Percentiles rank a stretch among this genome's conserved stretches.
phyloP scores from a whole-genome alignment of 331 rosid species.

The Pyracantha coccinea region DNA sequence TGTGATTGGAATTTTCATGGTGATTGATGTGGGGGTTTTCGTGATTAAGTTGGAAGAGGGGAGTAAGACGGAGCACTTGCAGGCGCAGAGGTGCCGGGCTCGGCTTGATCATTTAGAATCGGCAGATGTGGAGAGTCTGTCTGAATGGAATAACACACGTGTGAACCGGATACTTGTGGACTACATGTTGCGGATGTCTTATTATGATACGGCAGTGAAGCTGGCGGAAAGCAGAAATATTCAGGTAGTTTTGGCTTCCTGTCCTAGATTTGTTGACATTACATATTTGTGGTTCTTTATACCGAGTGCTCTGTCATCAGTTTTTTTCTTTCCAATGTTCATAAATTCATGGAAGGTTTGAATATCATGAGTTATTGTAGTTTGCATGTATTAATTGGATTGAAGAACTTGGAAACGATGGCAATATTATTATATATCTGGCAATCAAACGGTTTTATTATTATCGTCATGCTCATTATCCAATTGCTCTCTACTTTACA shows the following conservation, averaged over 20 bases:
- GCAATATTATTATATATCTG: not conserved
- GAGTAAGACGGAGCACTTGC: slow-evolving; percentile 65
- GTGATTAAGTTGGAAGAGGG: slow-evolving; percentile 77
- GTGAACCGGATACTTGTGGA: slow-evolving; percentile 88
- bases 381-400: not conserved
- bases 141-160: slow-evolving; percentile 70
- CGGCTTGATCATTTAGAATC: slow-evolving; percentile 80
- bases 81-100: slow-evolving; percentile 81
- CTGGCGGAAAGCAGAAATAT: slow-evolving; percentile 70
- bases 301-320: not conserved
- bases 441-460: not conserved
- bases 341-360: not conserved
- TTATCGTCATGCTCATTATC: not conserved
- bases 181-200: slow-evolving; percentile 96
- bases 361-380: not conserved
- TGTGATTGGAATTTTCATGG: not conserved
- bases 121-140: slow-evolving; percentile 60
- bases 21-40: slow-evolving; percentile 8
- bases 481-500: not conserved
- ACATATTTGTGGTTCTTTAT: too few relatives aligned
- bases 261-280: not conserved
- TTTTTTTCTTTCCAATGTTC: not conserved
- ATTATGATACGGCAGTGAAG: slow-evolving; percentile 73
- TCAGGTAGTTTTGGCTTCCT: slow-evolving; percentile 37
- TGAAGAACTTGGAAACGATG: not conserved